Evolutionary conservation across 345 rosid genomes (phyloP).

Genomic region (Adansonia digitata): DNA sequence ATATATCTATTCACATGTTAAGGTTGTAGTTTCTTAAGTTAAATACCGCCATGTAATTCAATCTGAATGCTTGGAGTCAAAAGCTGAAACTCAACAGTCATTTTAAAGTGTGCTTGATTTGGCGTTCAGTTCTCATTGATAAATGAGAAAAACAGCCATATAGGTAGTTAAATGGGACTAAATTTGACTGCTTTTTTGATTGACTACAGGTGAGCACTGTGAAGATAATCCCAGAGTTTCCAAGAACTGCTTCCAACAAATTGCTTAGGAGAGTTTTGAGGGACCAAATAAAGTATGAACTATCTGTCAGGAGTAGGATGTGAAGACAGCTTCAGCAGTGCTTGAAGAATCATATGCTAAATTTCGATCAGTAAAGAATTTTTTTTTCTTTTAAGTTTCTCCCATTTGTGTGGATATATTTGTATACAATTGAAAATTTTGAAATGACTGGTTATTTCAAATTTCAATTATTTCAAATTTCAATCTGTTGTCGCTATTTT

Average conservation of each 20-base stretch:
- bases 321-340: slow-evolving; percentile 18
- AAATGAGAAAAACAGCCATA: not conserved
- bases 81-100: not conserved
- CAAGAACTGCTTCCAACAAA: slow-evolving; percentile 85
- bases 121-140: not conserved
- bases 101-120: not conserved
- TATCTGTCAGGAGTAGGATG: slow-evolving; percentile 38
- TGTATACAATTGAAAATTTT: too few relatives aligned
- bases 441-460: not conserved
- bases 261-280: slow-evolving; percentile 69
- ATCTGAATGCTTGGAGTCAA: not conserved
- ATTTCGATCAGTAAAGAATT: not conserved
- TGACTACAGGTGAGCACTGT: slow-evolving; percentile 58
- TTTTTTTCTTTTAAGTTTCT: too few relatives aligned
- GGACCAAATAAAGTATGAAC: slow-evolving; percentile 52
- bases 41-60: not conserved
- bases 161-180: not conserved
- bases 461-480: not conserved
- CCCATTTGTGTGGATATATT: not conserved
- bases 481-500: not conserved
- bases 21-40: not conserved
- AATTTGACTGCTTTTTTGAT: not conserved
- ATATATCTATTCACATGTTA: not conserved
- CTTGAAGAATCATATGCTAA: not conserved
- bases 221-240: slow-evolving; percentile 62